Evolutionary conservation across 805 yeast species (phyloP).

Genomic region (Starmerella asiatica): DNA sequence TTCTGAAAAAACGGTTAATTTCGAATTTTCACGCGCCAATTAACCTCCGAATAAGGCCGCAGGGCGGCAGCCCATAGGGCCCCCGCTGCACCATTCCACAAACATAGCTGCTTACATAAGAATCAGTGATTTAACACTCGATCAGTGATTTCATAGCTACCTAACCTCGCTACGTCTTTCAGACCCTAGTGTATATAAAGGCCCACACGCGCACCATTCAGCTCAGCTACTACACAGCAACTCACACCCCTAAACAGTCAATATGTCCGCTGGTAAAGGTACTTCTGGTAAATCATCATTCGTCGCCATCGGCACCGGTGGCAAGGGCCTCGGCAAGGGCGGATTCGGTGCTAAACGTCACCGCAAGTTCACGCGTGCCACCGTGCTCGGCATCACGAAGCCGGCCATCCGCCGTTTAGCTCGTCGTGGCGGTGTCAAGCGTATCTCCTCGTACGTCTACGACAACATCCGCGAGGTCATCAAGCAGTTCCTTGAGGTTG

Average conservation of each 20-base stretch:
- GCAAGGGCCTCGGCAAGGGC: conserved; percentile 99
- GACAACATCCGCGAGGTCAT: conserved; percentile 97
- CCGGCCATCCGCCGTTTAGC: conserved; percentile 99
- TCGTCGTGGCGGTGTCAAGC: conserved; percentile 99
- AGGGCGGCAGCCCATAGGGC: too few species aligned
- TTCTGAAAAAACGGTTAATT: too few species aligned
- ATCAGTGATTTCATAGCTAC: conserved; percentile 15
- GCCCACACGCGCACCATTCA: not conserved
- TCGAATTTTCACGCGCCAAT: too few species aligned
- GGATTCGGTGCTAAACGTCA: conserved; percentile 99
- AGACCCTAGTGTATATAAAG: conserved; percentile 11
- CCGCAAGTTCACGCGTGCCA: conserved; percentile 98
- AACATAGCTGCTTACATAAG: too few species aligned
- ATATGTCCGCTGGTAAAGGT: too few species aligned
- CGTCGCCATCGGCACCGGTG: too few species aligned
- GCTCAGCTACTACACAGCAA: not conserved
- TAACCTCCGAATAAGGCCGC: too few species aligned
- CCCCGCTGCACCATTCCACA: too few species aligned
- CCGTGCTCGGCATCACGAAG: conserved; percentile 99
- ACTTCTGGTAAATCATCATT: too few species aligned
- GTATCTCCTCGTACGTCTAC: conserved; percentile 96
- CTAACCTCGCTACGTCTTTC: conserved; percentile 7
- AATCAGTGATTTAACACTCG: conserved; percentile 14
- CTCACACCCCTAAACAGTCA: conserved; percentile 39
- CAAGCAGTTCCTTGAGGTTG: conserved; percentile 90